Conservation (phyloP, 352 stramenopile species). For the Pythium phragmiticola region DNA sequence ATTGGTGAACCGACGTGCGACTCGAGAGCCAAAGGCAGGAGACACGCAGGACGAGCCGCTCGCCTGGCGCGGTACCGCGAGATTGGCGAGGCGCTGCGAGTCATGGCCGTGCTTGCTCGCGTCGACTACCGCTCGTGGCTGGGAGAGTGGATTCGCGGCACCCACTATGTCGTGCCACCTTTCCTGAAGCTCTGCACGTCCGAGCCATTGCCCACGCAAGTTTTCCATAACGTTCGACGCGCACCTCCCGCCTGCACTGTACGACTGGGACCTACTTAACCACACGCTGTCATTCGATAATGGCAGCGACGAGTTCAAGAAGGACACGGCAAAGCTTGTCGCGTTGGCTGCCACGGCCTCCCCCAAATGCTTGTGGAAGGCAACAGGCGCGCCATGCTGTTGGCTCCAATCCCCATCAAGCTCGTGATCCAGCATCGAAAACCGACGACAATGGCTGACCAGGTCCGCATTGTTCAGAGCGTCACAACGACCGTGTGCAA, state of each 20-base stretch:
- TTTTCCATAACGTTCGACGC: background rate
- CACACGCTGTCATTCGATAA: conserved; percentile 1
- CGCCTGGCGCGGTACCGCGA: background rate
- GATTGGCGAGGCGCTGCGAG: conserved; percentile 6
- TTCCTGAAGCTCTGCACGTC: conserved; percentile 9
- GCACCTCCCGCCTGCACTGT: conserved; percentile 2
- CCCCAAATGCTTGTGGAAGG: background rate
- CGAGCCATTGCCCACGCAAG: background rate
- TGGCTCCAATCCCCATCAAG: conserved; percentile 12
- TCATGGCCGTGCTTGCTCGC: conserved; percentile 5
- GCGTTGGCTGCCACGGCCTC: background rate
- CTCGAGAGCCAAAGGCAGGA: conserved; percentile 3
- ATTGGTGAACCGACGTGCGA: conserved; percentile 13
- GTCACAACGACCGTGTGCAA: conserved; percentile 7
- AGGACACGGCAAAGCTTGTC: background rate
- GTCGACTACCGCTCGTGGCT: conserved; percentile 12
- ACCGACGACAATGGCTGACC: background rate
- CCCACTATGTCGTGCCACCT: conserved; percentile 1
- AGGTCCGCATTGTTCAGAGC: conserved; percentile 6
- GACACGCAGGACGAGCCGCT: background rate
- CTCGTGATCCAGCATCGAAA: background rate
- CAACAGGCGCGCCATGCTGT: conserved; percentile 4
- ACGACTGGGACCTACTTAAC: conserved; percentile 9
- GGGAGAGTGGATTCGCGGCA: conserved; percentile 7
- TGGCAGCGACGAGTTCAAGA: conserved; percentile 1